These are phyloP conservation scores for Penicillium sp. DNA, from an alignment of 2,329 filamentous ascomycete genomes.

Conservation along the genomic window DNA sequence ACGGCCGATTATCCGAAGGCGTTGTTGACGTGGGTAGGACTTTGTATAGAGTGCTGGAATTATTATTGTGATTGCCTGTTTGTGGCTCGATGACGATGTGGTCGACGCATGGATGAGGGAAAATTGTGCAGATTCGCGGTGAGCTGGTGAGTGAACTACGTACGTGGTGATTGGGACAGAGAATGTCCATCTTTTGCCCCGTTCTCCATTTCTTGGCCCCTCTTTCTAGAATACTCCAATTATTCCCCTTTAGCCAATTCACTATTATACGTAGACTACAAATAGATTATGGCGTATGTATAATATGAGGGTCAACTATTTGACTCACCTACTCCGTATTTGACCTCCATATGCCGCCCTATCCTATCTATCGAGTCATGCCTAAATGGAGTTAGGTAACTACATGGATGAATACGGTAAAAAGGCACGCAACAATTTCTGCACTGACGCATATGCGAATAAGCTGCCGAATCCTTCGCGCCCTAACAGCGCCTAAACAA, in stretches of 20 bases:
- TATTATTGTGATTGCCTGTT: neutral
- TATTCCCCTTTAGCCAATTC: neutral
- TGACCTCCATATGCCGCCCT: no score
- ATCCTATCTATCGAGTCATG: neutral
- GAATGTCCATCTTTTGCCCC: neutral
- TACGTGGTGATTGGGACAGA: neutral
- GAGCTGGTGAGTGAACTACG: no score
- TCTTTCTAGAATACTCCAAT: conserved; percentile 12
- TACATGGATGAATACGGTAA: neutral
- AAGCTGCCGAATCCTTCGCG: neutral
- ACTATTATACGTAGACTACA: neutral
- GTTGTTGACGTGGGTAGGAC: neutral
- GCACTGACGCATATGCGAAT: neutral
- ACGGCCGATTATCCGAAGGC: conserved; percentile 10
- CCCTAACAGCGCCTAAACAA: neutral
- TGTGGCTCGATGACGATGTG: conserved; percentile 11
- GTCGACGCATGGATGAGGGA: neutral
- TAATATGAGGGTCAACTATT: neutral
- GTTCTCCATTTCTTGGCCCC: conserved; percentile 6
- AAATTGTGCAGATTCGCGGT: neutral
- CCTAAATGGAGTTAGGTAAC: neutral
- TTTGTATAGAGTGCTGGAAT: neutral
- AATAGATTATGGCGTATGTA: neutral
- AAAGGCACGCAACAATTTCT: conserved; percentile 4
- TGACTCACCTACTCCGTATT: neutral